Evolutionary conservation across 2,329 filamentous ascomycete species (phyloP).

Genomic region (Aspergillus fumigatiaffinis): DNA sequence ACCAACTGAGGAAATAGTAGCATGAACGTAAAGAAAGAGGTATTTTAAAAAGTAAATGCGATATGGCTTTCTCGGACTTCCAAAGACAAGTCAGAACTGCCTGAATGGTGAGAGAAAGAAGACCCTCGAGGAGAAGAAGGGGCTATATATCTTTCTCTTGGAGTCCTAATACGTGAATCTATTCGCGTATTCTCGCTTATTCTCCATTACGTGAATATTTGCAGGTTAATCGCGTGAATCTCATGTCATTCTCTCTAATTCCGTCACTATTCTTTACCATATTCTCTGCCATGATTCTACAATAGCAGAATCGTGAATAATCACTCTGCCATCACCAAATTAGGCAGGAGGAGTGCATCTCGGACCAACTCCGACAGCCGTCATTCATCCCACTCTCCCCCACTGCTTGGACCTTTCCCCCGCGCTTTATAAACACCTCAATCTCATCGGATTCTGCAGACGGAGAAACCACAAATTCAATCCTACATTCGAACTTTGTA

Average conservation of each 20-base stretch:
- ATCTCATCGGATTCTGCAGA: background rate
- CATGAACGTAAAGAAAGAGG: too few species aligned
- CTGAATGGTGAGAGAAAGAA: too few species aligned
- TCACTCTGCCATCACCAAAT: background rate
- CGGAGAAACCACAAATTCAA: background rate
- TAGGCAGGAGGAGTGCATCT: background rate
- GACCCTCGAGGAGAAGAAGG: background rate
- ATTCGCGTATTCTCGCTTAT: background rate
- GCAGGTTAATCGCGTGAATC: background rate
- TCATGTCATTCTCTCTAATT: background rate
- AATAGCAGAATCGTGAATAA: background rate
- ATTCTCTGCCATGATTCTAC: background rate
- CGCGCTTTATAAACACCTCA: background rate
- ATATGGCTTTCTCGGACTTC: too few species aligned
- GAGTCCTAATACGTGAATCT: background rate
- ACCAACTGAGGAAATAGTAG: too few species aligned
- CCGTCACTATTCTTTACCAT: too few species aligned
- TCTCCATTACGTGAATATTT: background rate
- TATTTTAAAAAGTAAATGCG: too few species aligned
- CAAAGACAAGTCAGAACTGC: too few species aligned
- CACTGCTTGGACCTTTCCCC: too few species aligned
- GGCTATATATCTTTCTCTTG: background rate
- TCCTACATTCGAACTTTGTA: background rate
- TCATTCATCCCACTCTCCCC: background rate
- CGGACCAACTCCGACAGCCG: background rate